phyloP scores from a whole-genome alignment of 805 yeast species.

The Yamadazyma paraphyllophila region DNA sequence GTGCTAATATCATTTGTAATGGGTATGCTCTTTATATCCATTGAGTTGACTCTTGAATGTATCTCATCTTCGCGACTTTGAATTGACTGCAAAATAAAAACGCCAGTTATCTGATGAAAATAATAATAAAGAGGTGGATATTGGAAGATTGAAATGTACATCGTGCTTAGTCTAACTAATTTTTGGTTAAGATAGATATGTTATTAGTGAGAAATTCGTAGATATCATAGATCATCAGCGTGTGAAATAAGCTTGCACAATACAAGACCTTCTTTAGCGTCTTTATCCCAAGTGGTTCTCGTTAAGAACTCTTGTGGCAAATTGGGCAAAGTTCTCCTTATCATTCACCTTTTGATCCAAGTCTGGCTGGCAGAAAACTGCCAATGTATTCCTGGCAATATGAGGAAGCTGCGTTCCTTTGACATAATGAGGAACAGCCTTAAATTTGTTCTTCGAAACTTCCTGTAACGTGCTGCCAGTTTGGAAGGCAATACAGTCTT shows the following conservation, averaged over 20 bases:
- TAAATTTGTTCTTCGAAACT: slow-evolving; percentile 47
- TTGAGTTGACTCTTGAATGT: not conserved
- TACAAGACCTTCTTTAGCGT: too few species aligned
- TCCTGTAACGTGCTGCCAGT: slow-evolving; percentile 58
- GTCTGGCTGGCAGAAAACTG: slow-evolving; percentile 62
- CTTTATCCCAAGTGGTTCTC: slow-evolving; percentile 28
- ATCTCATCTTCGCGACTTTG: not conserved
- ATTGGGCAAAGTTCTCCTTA: slow-evolving; percentile 49
- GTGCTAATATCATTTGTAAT: slow-evolving; percentile 8
- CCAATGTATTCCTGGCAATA: slow-evolving; percentile 53
- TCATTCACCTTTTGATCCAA: slow-evolving; percentile 47
- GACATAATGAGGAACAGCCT: slow-evolving; percentile 60
- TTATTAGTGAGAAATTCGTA: too few species aligned
- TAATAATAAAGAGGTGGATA: too few species aligned
- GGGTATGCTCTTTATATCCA: slow-evolving; percentile 1
- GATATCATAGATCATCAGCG: too few species aligned
- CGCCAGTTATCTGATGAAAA: not conserved
- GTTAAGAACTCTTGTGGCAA: slow-evolving; percentile 40
- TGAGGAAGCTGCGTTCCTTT: slow-evolving; percentile 36
- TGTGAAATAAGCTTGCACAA: too few species aligned
- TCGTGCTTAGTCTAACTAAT: too few species aligned
- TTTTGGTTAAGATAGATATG: too few species aligned
- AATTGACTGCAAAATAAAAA: not conserved
- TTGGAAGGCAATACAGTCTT: slow-evolving; percentile 57
- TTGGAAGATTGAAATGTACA: too few species aligned